Conservation (phyloP, 192 early-diverging fungal genomes). For the Haplosporangium gracile region DNA sequence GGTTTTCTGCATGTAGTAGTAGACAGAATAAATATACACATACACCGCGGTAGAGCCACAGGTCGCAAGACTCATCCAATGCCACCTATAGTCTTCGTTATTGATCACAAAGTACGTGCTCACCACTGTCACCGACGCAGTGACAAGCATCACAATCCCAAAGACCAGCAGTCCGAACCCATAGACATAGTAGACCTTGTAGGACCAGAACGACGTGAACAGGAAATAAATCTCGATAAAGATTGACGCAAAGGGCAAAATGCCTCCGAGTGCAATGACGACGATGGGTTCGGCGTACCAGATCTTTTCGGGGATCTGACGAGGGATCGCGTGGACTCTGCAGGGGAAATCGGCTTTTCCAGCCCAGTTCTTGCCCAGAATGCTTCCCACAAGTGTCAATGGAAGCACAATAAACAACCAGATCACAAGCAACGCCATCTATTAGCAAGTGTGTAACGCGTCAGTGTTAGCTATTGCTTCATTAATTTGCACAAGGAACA, state of each 20-base stretch:
- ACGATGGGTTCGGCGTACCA: conserved; percentile 77
- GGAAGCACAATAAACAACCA: conserved; percentile 81
- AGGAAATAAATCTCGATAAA: conserved; percentile 92
- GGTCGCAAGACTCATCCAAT: conserved; percentile 83
- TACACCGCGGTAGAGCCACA: conserved; percentile 82
- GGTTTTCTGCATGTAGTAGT: conserved; percentile 79
- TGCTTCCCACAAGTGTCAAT: conserved; percentile 78
- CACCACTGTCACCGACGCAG: conserved; percentile 79
- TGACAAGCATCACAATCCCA: conserved; percentile 75
- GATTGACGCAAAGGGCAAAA: conserved; percentile 83
- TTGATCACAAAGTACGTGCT: conserved; percentile 84
- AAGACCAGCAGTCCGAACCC: conserved; percentile 84
- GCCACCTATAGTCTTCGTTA: conserved; percentile 87
- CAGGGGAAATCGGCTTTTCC: conserved; percentile 77
- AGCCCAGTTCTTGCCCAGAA: conserved; percentile 76
- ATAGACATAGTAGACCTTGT: conserved; percentile 86
- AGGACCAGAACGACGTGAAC: conserved; percentile 83
- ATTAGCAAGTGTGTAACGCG: background rate
- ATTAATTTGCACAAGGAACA: background rate
- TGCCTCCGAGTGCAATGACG: conserved; percentile 70
- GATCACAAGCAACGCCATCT: conserved; percentile 77
- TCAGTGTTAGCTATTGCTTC: background rate
- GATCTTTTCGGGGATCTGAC: conserved; percentile 81
- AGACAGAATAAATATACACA: conserved; percentile 83
- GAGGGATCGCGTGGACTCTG: conserved; percentile 83